These are phyloP conservation scores for Andrographis paniculata DNA, from an alignment of 305 asterid species.

Conservation along the genomic window DNA sequence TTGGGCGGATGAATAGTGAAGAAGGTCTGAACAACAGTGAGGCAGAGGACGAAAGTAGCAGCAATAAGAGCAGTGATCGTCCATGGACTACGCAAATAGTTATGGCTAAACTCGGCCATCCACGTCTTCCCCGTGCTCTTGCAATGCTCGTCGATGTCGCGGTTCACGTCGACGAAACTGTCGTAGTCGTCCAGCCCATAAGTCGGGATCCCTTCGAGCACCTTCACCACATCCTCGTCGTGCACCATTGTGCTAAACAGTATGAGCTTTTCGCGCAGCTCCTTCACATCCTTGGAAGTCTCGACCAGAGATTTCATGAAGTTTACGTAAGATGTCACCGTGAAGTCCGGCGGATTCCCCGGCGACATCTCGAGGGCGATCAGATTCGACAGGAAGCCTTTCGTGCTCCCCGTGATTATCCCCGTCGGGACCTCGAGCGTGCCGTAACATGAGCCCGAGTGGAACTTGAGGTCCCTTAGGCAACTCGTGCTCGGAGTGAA, in stretches of 20 bases:
- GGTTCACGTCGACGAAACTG: too few species aligned
- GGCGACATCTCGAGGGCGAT: conserved; percentile 18
- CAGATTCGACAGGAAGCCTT: conserved; percentile 1
- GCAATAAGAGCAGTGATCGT: too few species aligned
- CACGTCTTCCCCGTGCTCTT: too few species aligned
- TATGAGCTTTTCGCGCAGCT: conserved; percentile 17
- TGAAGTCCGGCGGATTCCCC: background rate
- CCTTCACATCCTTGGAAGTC: conserved; percentile 14
- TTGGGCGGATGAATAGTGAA: too few species aligned
- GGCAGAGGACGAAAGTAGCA: too few species aligned
- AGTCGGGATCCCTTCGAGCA: conserved; percentile 14
- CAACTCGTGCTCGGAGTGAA: conserved; percentile 21
- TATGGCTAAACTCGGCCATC: too few species aligned
- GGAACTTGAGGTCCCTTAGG: conserved; percentile 18
- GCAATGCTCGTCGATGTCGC: too few species aligned
- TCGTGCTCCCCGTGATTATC: background rate
- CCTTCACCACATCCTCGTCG: conserved; percentile 17
- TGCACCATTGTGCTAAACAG: conserved; percentile 7
- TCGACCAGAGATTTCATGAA: conserved; percentile 17
- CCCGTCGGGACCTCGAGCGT: conserved; percentile 20
- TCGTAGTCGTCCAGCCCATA: background rate
- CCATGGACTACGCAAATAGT: too few species aligned
- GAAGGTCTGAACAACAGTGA: too few species aligned
- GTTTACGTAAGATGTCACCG: conserved; percentile 5
- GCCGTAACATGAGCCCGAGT: conserved; percentile 13